phyloP scores from a whole-genome alignment of 2,329 filamentous ascomycete genomes.

The Coniochaeta prunicola region DNA sequence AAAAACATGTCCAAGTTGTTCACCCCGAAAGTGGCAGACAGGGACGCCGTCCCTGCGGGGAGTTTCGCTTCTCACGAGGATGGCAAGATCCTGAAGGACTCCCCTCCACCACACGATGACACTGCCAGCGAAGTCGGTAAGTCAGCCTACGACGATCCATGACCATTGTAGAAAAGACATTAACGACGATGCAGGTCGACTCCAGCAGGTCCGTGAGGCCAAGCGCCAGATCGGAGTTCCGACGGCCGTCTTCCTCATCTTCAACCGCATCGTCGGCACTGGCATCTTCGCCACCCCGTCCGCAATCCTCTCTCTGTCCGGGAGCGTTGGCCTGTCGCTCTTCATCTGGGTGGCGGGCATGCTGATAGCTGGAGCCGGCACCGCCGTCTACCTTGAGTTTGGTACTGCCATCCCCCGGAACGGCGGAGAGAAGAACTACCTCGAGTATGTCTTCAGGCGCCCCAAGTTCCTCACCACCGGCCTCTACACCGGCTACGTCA shows the following conservation, averaged over 20 bases:
- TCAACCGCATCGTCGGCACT: constrained; percentile 60
- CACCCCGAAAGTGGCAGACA: not conserved
- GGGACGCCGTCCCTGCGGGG: not conserved
- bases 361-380: constrained; percentile 54
- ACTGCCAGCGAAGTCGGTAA: not conserved
- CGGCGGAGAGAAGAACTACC: constrained; percentile 61
- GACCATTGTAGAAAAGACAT: too few species aligned
- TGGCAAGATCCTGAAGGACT: not conserved
- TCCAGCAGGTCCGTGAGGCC: constrained; percentile 21
- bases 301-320: constrained; percentile 47
- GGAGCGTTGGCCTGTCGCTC: constrained; percentile 54
- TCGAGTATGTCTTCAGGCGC: constrained; percentile 55
- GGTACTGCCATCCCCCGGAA: constrained; percentile 58
- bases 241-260: constrained; percentile 51
- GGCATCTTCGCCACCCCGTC: constrained; percentile 60
- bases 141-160: not conserved
- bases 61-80: not conserved
- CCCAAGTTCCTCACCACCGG: constrained; percentile 55
- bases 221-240: constrained; percentile 49
- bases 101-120: not conserved
- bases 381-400: constrained; percentile 59
- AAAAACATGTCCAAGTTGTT: not conserved
- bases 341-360: constrained; percentile 58
- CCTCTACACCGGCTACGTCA: constrained; percentile 53
- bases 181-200: not conserved